These are phyloP conservation scores for Orbilia ellipsospora DNA, from an alignment of 2,329 filamentous ascomycete genomes.

Conservation along the genomic window DNA sequence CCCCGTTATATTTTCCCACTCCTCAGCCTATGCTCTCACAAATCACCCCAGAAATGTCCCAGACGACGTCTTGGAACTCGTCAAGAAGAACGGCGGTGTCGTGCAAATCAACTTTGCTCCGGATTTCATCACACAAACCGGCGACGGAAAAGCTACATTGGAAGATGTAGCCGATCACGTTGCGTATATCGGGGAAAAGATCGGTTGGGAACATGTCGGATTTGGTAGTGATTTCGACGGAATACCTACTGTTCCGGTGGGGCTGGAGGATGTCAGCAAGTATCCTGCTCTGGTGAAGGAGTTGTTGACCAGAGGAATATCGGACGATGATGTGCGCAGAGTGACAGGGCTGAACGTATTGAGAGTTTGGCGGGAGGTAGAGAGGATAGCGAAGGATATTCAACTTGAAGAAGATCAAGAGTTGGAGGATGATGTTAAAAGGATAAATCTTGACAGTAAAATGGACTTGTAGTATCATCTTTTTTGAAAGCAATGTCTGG, in stretches of 20 bases:
- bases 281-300: slow-evolving; percentile 82
- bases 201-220: slow-evolving; percentile 89
- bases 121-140: slow-evolving; percentile 75
- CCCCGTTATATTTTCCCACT: slow-evolving; percentile 90
- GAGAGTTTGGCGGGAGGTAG: slow-evolving; percentile 84
- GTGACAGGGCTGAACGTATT: slow-evolving; percentile 83
- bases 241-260: slow-evolving; percentile 73
- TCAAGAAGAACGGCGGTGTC: slow-evolving; percentile 77
- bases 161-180: slow-evolving; percentile 83
- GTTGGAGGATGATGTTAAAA: slow-evolving; percentile 63
- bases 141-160: slow-evolving; percentile 76
- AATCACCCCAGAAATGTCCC: slow-evolving; percentile 91
- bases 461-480: background rate
- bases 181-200: slow-evolving; percentile 80
- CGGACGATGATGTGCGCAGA: slow-evolving; percentile 77
- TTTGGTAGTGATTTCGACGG: slow-evolving; percentile 91
- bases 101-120: slow-evolving; percentile 94
- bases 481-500: background rate
- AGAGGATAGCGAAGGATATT: slow-evolving; percentile 75
- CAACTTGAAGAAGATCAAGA: slow-evolving; percentile 68
- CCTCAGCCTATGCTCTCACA: slow-evolving; percentile 81
- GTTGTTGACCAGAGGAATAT: slow-evolving; percentile 77
- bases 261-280: slow-evolving; percentile 85
- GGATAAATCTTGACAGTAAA: slow-evolving; percentile 11
- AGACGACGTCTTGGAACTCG: slow-evolving; percentile 80